phyloP scores from a whole-genome alignment of 2,329 filamentous ascomycete genomes.

The Microsporum audouinii region DNA sequence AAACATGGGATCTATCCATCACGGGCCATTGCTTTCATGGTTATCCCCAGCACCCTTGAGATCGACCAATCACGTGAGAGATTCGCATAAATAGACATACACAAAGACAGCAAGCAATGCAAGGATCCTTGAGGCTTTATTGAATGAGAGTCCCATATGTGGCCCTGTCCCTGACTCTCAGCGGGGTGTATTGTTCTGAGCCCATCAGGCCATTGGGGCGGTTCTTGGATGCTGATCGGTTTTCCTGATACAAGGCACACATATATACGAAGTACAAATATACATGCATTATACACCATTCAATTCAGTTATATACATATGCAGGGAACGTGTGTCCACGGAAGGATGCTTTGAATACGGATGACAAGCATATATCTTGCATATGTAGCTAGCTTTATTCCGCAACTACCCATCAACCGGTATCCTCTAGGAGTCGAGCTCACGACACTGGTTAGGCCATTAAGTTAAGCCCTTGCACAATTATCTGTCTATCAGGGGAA shows the following conservation, averaged over 20 bases:
- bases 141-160: not conserved
- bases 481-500: not conserved
- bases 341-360: not conserved
- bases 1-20: not conserved
- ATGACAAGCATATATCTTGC: constrained; percentile 1
- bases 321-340: not conserved
- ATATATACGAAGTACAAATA: not conserved
- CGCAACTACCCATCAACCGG: constrained; percentile 1
- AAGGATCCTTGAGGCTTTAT: not conserved
- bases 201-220: not conserved
- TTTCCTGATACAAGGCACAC: not conserved
- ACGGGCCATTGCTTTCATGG: not conserved
- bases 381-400: not conserved
- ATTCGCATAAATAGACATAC: not conserved
- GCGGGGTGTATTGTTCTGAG: not conserved
- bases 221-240: not conserved
- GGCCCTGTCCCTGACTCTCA: not conserved
- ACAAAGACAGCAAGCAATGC: no score
- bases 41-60: not conserved
- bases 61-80: not conserved
- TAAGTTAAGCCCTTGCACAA: not conserved
- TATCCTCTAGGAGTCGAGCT: not conserved
- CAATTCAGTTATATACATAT: not conserved
- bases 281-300: not conserved
- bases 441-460: not conserved